Evolutionary conservation across 768 basidiomycete genomes (phyloP), one percentile per base, ranked within the genome.

Genomic region (Guyanaporus albipodus): DNA sequence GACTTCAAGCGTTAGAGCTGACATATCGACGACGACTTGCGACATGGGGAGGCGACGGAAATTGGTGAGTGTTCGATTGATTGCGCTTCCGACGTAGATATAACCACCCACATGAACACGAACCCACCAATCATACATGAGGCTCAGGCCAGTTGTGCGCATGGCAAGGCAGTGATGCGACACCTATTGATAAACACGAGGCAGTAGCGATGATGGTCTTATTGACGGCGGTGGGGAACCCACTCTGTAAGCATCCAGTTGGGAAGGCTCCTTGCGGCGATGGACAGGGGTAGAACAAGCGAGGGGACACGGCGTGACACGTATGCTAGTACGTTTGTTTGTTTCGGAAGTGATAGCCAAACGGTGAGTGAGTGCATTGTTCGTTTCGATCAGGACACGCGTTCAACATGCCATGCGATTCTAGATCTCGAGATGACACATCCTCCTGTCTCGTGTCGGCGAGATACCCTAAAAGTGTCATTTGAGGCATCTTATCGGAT

Each of bases 1-100:
- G 44, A 59, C 50, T 46, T 66, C 61, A 35, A 67, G 54, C 0
- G 63, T 57, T 39, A 67, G 55, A 34, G 61, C 50, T n/a, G 66
- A 46, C 52, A 62, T 62, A 11, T 45, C 48, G 21, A 42, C 51
- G 37, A 61, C 26, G 42, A 53, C 41, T 48, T 66, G 63, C 8
- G 65, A 65, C 63, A 66, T 67, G 52, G 39, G 28, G 39, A 36
- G 27, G 11, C 23, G n/a, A 42, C 36, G 36, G 44, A 55, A 53
- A 47, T 44, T 17, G 52, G 48, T 50, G 40, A 49, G 41, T 56
- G 35, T 51, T 48, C 12, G 39, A 47, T 54, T 42, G 49, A 53
- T 43, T 46, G 45, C 48, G 41, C 43, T 44, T 55, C 52, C 49
- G 53, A 55, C 19, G 52, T 34, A 60, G 63, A 64, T 65, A 63